Base-by-base conservation (phyloP, 345 rosid species). In the Limnanthes douglasii region DNA sequence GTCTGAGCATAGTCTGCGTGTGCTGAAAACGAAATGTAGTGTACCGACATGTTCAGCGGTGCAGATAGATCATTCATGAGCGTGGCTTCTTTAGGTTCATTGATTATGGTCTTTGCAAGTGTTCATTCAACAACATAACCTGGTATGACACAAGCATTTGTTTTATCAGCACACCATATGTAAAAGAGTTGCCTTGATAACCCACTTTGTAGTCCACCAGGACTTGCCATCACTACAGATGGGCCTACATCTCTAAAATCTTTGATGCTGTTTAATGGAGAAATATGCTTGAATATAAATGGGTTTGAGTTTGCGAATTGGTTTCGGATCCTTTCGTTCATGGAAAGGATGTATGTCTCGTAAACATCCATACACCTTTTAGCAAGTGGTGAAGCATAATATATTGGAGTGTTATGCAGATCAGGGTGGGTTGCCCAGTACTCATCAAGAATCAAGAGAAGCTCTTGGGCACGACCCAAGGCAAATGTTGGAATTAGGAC, bases 331-430 rank as follows among this genome's bases (percentile, higher is more conserved):
- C 86, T 78, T 56, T 83, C 93, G 18, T 88, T 88, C 97, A 88
- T 88, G 44, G 97, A 75, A 39, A 73, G 69, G 28, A 88, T 88
- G 60, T 88, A 88, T 15, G 97, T 88, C 53, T 88, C 93, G 58
- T 88, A 88, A 31, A 88, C 97, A 0, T 88, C 62, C 93, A 88
- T 88, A 33, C 97, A 83, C 70, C 70, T 88, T 43, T 83, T 83
- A 8, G 97, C 97, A 30, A 88, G 86, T 0, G 97, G 97, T 25
- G 93, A 88, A 26, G 97, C 95, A 35, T 83, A 88, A 56, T 83
- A 79, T 48, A 88, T 83, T 0, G 90, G 97, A 58, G 83, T 74
- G 35, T 88, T 83, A 43, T 76, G 93, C 45, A 83, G 66, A 51
- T 88, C 95, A 0, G 78, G 78, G 50, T 88, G 95, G 66, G 65